phyloP scores from a whole-genome alignment of 257 asterid genomes.

The Ilex asprella region DNA sequence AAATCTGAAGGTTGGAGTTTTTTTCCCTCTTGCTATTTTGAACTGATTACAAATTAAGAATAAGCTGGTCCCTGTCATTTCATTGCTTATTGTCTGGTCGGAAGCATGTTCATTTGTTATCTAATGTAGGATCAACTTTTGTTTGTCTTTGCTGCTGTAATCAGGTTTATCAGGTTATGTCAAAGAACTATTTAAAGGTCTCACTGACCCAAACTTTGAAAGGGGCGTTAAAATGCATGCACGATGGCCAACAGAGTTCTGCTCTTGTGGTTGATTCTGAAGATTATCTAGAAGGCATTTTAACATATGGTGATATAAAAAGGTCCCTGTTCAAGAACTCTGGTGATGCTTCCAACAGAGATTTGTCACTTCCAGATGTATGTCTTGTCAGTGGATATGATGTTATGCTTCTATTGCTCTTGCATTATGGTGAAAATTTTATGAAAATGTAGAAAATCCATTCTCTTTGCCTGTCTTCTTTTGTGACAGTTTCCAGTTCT shows the following conservation, averaged over 20 bases:
- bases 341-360: conserved; percentile 41
- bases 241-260: conserved; percentile 63
- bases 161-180: conserved; percentile 91
- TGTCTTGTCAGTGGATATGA: conserved; percentile 12
- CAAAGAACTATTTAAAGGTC: conserved; percentile 54
- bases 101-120: background rate
- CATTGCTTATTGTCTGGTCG: background rate
- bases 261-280: conserved; percentile 64
- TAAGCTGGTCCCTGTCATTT: background rate
- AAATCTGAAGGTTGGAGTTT: conserved; percentile 56
- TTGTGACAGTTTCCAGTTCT: background rate
- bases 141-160: conserved; percentile 5
- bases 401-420: conserved; percentile 9
- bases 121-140: background rate
- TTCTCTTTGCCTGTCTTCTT: background rate
- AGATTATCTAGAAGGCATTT: conserved; percentile 73
- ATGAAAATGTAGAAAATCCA: too few species aligned
- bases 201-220: conserved; percentile 52
- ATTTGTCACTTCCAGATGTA: conserved; percentile 45
- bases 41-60: too few species aligned
- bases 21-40: conserved; percentile 6
- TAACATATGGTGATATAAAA: conserved; percentile 75
- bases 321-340: conserved; percentile 41
- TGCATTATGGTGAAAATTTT: background rate
- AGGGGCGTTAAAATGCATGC: conserved; percentile 67